Evolutionary conservation across 306 rosid species (phyloP), one percentile per base, ranked within the genome.

Genomic region (Pyrus pyrifolia): DNA sequence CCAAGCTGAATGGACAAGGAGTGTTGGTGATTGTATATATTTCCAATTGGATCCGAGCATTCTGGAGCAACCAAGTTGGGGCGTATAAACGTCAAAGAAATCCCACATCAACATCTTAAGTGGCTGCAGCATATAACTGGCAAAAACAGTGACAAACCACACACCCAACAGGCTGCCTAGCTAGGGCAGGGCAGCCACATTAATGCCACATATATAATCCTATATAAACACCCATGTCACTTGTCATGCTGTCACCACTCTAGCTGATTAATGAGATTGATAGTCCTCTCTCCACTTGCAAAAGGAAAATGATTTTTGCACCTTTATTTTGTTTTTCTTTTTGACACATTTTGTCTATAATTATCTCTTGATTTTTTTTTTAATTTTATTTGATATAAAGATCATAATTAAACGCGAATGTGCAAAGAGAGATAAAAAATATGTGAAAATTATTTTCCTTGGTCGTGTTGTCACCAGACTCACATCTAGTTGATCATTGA

Each of bases 31-130:
- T n/a, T 31, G 25, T 9, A 51, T 23, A 15, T 35, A 15, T 31
- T 72, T 44, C 59, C 46, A 38, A 65, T 15, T 79, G 74, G 74
- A 52, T 61, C 68, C 78, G 29, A 17, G 62, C n/a, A 25, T 67
- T 44, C 22, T 65, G 73, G 69, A 79, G 42, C 61, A 31, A 57
- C 49, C 63, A 66, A 79, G 69, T 79, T 72, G 72, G 53, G 53
- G 38, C 58, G 31, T 23, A 58, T 11, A 58, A 8, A 73, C 19
- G 77, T 55, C 52, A 23, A 65, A 52, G 31, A 8, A 45, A 46
- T n/a, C 35, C 57, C 73, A 25, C 40, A 30, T 70, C 73, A 69
- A 25, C 60, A 23, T 29, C 60, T 46, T 27, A 49, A 27, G 73
- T 70, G 44, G 60, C 59, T 30, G 23, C 57, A 46, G 35, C 22